Conservation (phyloP, 2,329 filamentous ascomycete genomes). For the Paecilomyces sp. region DNA sequence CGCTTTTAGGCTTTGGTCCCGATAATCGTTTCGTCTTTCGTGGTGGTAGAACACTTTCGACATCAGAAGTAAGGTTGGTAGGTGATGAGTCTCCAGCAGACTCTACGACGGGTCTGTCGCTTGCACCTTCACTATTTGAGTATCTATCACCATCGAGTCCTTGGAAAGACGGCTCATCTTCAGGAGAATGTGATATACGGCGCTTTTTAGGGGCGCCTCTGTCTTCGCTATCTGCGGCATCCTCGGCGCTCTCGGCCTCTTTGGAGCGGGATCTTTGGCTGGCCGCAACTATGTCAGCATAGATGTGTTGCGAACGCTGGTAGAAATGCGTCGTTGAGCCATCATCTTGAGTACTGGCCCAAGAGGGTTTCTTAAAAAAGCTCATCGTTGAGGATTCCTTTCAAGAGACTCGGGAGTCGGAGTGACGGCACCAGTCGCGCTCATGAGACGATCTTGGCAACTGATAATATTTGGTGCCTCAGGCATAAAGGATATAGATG, state of each 20-base stretch:
- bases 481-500: too few species aligned
- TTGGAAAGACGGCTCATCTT: slow-evolving; percentile 12
- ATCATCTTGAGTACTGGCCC: slow-evolving; percentile 36
- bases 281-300: slow-evolving; percentile 38
- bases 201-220: slow-evolving; percentile 15
- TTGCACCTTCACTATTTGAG: not conserved
- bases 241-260: slow-evolving; percentile 4
- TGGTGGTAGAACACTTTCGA: not conserved
- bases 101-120: not conserved
- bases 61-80: not conserved
- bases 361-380: slow-evolving; percentile 51
- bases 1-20: not conserved
- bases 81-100: not conserved
- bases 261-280: slow-evolving; percentile 29
- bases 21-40: not conserved
- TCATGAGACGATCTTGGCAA: too few species aligned
- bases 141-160: slow-evolving; percentile 16
- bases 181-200: slow-evolving; percentile 13
- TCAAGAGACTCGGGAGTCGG: too few species aligned
- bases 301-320: slow-evolving; percentile 41
- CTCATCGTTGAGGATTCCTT: slow-evolving; percentile 20
- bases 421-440: too few species aligned
- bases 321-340: slow-evolving; percentile 38
- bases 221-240: slow-evolving; percentile 4
- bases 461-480: too few species aligned